Conservation (phyloP, 2,329 filamentous ascomycete genomes). For the Nemania sp. region DNA sequence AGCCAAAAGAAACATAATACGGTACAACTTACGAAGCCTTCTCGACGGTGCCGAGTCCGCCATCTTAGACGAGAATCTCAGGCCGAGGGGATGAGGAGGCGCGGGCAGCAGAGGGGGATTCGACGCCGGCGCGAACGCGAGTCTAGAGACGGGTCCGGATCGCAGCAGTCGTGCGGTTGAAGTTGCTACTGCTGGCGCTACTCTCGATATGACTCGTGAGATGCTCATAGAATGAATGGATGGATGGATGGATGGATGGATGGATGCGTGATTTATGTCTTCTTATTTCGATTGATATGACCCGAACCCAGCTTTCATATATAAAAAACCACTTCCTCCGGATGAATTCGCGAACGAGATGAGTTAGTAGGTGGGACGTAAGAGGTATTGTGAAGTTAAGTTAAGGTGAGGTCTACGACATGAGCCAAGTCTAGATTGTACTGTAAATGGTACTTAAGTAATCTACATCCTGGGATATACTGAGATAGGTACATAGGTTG, state of each 20-base stretch:
- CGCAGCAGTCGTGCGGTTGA: neutral
- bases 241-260: too few species aligned
- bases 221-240: constrained; percentile 21
- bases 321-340: too few species aligned
- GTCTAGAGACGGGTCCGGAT: neutral
- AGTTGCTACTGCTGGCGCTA: neutral
- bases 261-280: neutral
- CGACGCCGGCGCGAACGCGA: neutral
- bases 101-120: neutral
- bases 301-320: too few species aligned
- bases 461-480: too few species aligned
- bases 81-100: constrained; percentile 14
- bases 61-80: constrained; percentile 28
- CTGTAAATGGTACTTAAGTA: too few species aligned
- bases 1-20: too few species aligned
- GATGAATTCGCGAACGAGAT: neutral
- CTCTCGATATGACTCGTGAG: constrained; percentile 4
- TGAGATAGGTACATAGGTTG: too few species aligned
- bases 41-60: constrained; percentile 29
- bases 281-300: too few species aligned
- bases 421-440: too few species aligned
- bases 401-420: too few species aligned
- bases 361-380: neutral
- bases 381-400: neutral
- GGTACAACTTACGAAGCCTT: constrained; percentile 33